These are phyloP conservation scores for Podospora conica DNA, from an alignment of 495 filamentous ascomycete species.

Conservation along the genomic window DNA sequence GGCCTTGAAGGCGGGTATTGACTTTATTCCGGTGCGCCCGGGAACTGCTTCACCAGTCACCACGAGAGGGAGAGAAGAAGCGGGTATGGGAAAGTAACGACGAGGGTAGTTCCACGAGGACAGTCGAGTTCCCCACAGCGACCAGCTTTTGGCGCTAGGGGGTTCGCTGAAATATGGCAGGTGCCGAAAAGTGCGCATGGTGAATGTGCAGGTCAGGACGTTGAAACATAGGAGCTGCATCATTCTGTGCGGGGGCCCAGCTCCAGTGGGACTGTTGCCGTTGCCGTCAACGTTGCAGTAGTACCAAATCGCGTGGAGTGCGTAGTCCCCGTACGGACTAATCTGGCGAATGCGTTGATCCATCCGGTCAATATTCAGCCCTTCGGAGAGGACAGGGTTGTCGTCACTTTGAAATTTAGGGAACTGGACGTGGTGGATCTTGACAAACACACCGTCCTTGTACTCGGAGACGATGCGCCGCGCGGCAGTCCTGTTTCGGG, in stretches of 20 bases:
- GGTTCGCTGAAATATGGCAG: no score
- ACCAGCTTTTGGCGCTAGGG: no score
- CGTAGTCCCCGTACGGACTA: not conserved
- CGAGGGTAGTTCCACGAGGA: not conserved
- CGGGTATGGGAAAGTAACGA: not conserved
- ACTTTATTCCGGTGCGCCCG: not conserved
- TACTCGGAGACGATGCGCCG: not conserved
- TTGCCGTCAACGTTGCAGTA: not conserved
- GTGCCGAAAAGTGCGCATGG: not conserved
- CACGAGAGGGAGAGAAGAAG: not conserved
- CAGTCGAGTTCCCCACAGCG: not conserved
- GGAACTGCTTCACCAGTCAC: not conserved
- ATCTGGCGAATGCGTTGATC: no score
- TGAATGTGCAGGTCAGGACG: not conserved
- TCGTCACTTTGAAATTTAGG: not conserved
- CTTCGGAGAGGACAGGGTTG: no score
- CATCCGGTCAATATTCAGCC: no score
- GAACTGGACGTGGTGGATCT: not conserved
- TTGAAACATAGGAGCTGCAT: not conserved
- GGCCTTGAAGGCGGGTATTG: not conserved
- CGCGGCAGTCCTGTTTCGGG: no score
- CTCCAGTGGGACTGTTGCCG: not conserved
- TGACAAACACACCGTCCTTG: not conserved
- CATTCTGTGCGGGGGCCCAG: not conserved
- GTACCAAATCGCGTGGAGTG: not conserved